Evolutionary conservation across 192 early-diverging fungal species (phyloP).

Genomic region (Rhizophagus clarus): DNA sequence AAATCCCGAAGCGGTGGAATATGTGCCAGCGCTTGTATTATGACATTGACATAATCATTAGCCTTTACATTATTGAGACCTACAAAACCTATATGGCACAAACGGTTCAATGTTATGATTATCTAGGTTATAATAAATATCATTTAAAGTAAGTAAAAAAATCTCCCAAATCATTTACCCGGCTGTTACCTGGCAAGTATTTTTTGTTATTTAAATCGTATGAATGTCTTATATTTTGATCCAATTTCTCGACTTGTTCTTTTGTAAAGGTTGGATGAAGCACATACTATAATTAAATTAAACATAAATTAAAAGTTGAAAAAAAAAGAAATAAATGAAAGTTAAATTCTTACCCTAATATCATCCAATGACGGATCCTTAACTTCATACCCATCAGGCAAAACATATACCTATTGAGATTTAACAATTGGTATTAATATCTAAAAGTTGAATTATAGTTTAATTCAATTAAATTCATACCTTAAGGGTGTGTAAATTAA

Average conservation of each 20-base stretch:
- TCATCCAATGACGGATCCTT: conserved; percentile 84
- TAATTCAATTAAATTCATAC: conserved; percentile 35
- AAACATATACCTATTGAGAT: conserved; percentile 69
- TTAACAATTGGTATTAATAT: not conserved
- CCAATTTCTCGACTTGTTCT: conserved; percentile 67
- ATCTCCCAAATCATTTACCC: not conserved
- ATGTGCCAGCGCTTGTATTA: conserved; percentile 87
- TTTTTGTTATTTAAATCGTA: conserved; percentile 84
- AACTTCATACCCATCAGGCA: conserved; percentile 95
- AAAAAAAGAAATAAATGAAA: not conserved
- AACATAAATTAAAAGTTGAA: not conserved
- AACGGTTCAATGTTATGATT: not conserved
- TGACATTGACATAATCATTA: conserved; percentile 94
- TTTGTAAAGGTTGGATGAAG: conserved; percentile 79
- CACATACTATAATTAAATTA: conserved; percentile 61
- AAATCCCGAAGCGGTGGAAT: conserved; percentile 83
- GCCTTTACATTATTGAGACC: conserved; percentile 94
- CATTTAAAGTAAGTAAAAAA: conserved; percentile 2
- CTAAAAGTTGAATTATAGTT: not conserved
- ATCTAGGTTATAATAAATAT: not conserved
- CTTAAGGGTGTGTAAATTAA: conserved; percentile 83
- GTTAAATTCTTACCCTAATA: conserved; percentile 70
- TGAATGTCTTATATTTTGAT: conserved; percentile 58
- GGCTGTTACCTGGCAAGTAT: conserved; percentile 73
- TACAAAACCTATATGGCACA: conserved; percentile 68